These are phyloP conservation scores for Dictyostelium intermedium DNA, from an alignment of 78 protist species.

Conservation along the genomic window DNA sequence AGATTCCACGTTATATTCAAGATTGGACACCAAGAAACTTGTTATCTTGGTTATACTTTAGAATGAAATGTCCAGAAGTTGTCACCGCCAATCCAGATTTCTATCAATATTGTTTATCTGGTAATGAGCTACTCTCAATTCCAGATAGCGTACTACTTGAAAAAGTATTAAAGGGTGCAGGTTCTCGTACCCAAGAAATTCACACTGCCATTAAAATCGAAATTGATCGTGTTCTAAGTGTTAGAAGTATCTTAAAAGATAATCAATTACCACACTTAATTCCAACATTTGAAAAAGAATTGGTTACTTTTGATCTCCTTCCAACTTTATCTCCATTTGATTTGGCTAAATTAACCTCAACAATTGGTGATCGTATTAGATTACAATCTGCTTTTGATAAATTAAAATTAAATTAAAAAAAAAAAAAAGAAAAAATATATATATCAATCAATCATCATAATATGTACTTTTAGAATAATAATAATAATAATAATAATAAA, in stretches of 20 bases:
- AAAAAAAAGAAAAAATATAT: not conserved
- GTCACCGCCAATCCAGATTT: not conserved
- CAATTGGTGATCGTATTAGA: slow-evolving; percentile 49
- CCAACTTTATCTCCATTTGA: not conserved
- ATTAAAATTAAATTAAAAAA: not conserved
- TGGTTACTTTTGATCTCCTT: slow-evolving; percentile 11
- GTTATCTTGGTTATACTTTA: not conserved
- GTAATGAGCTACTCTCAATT: slow-evolving; percentile 1
- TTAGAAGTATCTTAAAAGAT: slow-evolving; percentile 23
- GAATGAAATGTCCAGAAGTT: slow-evolving; percentile 14
- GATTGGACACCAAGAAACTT: slow-evolving; percentile 15
- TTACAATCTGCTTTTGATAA: not conserved
- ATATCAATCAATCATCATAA: not conserved
- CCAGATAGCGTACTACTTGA: not conserved
- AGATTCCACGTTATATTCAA: slow-evolving; percentile 31
- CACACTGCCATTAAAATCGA: not conserved
- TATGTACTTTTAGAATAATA: not conserved
- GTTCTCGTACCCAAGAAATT: not conserved
- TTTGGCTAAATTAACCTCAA: not conserved
- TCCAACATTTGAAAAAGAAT: not conserved
- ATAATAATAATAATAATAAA: not conserved
- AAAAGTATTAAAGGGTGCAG: not conserved
- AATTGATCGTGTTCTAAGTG: not conserved
- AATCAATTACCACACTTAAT: slow-evolving; percentile 25
- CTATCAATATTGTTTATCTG: not conserved